phyloP scores from a whole-genome alignment of 2,329 filamentous ascomycete genomes.

The Trichoderma breve region DNA sequence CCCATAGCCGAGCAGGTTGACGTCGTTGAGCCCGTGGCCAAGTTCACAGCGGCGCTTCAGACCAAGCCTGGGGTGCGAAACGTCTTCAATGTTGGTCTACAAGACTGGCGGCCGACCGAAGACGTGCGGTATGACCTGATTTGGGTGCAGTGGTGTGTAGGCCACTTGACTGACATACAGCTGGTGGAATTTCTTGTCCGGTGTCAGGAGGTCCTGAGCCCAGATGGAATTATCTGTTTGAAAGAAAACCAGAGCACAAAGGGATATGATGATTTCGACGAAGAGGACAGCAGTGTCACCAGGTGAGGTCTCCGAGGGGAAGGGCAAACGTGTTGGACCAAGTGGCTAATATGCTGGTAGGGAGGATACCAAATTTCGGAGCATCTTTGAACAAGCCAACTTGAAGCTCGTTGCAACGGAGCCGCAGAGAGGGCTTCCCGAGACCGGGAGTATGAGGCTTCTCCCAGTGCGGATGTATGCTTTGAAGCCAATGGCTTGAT shows the following conservation, averaged over 20 bases:
- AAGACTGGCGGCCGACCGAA: slow-evolving; percentile 60
- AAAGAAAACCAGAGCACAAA: slow-evolving; percentile 68
- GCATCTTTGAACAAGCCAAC: too few relatives aligned
- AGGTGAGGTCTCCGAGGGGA: slow-evolving; percentile 38
- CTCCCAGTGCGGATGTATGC: too few relatives aligned
- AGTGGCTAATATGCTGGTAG: too few relatives aligned
- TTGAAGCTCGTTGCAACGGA: too few relatives aligned
- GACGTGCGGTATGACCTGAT: slow-evolving; percentile 69
- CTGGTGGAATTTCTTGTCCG: slow-evolving; percentile 64
- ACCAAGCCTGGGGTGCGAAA: slow-evolving; percentile 57
- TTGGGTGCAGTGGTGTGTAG: slow-evolving; percentile 89
- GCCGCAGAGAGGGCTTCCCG: too few relatives aligned
- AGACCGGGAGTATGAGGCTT: too few relatives aligned
- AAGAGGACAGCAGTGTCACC: slow-evolving; percentile 73
- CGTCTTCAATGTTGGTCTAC: slow-evolving; percentile 70
- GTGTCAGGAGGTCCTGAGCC: slow-evolving; percentile 47
- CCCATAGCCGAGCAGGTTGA: slow-evolving; percentile 71
- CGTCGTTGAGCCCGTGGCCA: slow-evolving; percentile 78
- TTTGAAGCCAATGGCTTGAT: background rate
- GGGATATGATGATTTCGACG: slow-evolving; percentile 68
- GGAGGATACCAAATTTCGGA: too few relatives aligned
- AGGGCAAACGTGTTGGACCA: too few relatives aligned
- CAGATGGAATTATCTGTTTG: slow-evolving; percentile 37
- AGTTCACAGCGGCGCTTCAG: slow-evolving; percentile 67
- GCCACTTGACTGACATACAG: slow-evolving; percentile 74